Evolutionary conservation across 177 flowering plant species (phyloP), one percentile per base, ranked within the genome.

Genomic region (Vitis hybrid): DNA sequence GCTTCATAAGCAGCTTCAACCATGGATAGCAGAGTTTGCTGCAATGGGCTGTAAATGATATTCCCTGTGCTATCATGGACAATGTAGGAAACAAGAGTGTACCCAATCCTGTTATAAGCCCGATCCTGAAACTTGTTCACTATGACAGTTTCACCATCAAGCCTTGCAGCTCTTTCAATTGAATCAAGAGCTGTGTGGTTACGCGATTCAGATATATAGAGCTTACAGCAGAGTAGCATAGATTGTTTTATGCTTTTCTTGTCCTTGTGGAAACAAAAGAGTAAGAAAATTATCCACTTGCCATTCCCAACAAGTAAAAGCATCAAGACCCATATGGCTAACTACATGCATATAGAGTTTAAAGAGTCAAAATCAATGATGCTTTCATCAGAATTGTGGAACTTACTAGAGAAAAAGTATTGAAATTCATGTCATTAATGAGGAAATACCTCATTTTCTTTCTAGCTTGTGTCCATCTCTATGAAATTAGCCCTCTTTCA

Each of bases 141-240:
- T 1, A 85, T 74, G 7, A 76, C 70, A 1, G 87, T 67, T 71
- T 86, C 90, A 1, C 79, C 78, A 62, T 81, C 67, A 2, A 66
- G 77, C 68, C 75, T 74, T 9, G 88, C 88, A 0, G 91, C 91
- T 64, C 76, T 66, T 68, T 88, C 91, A 8, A 91, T 86, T 26
- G 81, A 70, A 51, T 91, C 88, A 0, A 89, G 85, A 2, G 87
- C 88, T 13, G 83, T 77, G 12, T 5, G 71, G 77, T 83, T 88
- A 22, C 87, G 77, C 51, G 87, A 70, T 74, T 91, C 97, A 2
- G 93, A 89, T 26, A 89, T 83, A 80, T 79, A 88, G 48, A 89
- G 69, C 81, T 86, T 88, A 76, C 94, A 84, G 75, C 92, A 88
- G 5, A 82, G 77, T 12, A 91, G 78, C 81, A 80, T 75, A 39